These are phyloP conservation scores for Rhodotorula taiwanensis DNA, from an alignment of 768 basidiomycete species.

Conservation along the genomic window DNA sequence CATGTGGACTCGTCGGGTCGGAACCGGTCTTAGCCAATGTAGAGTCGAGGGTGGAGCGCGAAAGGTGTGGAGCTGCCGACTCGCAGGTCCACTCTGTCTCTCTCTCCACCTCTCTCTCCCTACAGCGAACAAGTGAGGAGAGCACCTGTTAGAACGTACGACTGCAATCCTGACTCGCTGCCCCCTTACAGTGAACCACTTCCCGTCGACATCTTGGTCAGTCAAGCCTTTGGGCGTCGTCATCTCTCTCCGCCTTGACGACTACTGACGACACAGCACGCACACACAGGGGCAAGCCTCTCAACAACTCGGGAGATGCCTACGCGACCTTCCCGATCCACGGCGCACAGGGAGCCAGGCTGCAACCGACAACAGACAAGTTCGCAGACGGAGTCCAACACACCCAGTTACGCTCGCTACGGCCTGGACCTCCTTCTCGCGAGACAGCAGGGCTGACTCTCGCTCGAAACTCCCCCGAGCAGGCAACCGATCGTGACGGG, in stretches of 20 bases:
- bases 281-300: slow-evolving; percentile 40
- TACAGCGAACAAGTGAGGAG: no score
- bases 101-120: no score
- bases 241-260: neutral
- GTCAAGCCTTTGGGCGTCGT: neutral
- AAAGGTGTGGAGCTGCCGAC: no score
- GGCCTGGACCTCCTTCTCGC: neutral
- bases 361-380: slow-evolving; percentile 48
- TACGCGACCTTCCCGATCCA: slow-evolving; percentile 71
- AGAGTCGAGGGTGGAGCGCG: no score
- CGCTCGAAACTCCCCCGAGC: neutral
- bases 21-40: no score
- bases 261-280: neutral
- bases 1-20: no score
- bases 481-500: slow-evolving; percentile 87
- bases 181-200: slow-evolving; percentile 30
- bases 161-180: no score
- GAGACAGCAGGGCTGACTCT: no score
- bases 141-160: neutral
- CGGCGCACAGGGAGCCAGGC: slow-evolving; percentile 48
- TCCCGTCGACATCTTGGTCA: slow-evolving; percentile 32
- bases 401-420: slow-evolving; percentile 62
- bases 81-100: no score
- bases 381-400: slow-evolving; percentile 64
- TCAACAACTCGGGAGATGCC: slow-evolving; percentile 67